Percentiles rank a stretch among this genome's conserved stretches.
phyloP scores from a whole-genome alignment of 768 basidiomycete genomes.

The Lepiota brunneoincarnata region DNA sequence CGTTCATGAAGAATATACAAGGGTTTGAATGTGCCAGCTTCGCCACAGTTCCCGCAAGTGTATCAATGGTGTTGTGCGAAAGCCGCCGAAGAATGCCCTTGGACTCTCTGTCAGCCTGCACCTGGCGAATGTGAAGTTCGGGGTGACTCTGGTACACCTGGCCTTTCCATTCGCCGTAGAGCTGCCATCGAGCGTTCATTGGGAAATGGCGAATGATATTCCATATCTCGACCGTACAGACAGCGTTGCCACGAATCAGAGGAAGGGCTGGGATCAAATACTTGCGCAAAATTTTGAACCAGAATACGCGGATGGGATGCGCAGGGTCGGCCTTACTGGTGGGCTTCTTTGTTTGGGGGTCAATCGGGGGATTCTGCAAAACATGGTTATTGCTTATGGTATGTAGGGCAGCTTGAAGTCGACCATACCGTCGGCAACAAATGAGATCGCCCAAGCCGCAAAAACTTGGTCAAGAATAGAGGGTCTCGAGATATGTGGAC shows the following conservation, averaged over 20 bases:
- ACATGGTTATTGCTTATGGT: neutral
- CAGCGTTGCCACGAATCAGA: constrained; percentile 80
- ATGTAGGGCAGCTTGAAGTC: neutral
- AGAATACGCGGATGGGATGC: constrained; percentile 69
- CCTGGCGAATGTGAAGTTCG: constrained; percentile 73
- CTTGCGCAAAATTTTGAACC: constrained; percentile 77
- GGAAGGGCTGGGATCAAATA: constrained; percentile 88
- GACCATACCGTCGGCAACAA: constrained; percentile 33
- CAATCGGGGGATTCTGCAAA: constrained; percentile 42
- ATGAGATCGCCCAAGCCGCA: constrained; percentile 72
- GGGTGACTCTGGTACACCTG: constrained; percentile 70
- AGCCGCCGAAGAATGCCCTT: constrained; percentile 88
- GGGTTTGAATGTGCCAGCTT: constrained; percentile 96
- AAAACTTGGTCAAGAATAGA: constrained; percentile 73
- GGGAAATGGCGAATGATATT: constrained; percentile 79
- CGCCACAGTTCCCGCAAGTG: constrained; percentile 83
- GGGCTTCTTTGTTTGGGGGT: constrained; percentile 62
- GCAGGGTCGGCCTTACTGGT: constrained; percentile 50
- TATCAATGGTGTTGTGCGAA: constrained; percentile 79
- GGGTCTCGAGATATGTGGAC: constrained; percentile 80
- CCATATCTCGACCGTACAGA: constrained; percentile 93
- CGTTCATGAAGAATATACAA: constrained; percentile 83
- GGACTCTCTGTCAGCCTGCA: constrained; percentile 83
- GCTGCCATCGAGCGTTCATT: constrained; percentile 76
- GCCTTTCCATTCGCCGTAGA: constrained; percentile 96